Base-by-base conservation (phyloP, 306 rosid genomes). In the Corylus avellana region DNA sequence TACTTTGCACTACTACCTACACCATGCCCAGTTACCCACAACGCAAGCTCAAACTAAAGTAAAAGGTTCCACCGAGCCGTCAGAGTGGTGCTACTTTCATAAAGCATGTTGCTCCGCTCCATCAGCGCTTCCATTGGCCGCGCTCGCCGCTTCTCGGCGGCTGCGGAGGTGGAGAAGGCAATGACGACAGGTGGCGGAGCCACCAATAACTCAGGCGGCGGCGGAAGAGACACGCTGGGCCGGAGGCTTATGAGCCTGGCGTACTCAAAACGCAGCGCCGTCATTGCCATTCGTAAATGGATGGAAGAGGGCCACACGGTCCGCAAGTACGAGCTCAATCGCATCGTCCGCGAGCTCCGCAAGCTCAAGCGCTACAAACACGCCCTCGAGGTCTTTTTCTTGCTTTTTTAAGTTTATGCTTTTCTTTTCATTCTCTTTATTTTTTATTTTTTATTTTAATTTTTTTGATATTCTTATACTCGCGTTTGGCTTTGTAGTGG, bases 321-420 rank as follows among this genome's bases (percentile, higher is more conserved):
- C n/a, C 86, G 87, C 72, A 94, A 92, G 74, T 95, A 90, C 83
- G 91, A 89, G 85, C 95, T 95, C 90, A 95, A 91, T 81, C 98
- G 91, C 70, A 88, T 91, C 47, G 88, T 92, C 51, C 95, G 97
- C 4, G 97, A 92, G 86, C 98, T 95, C 56, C 98, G 98, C 53
- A 85, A 87, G 91, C 85, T 74, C 76, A 91, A 87, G 80, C 91
- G 97, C 32, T 90, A 81, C 88, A 92, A 92, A 75, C 98, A 95
- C 81, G 97, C 98, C 4, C 97, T 95, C 42, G 97, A 95, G 98
- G 98, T 94, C 70, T 69, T 9, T 57, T 74, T 84, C 53, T 29
- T 1, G 17, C 48, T 14, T 78, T 64, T 48, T 10, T 7, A 22
- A 46, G 50, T n/a, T 16, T 9, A 5, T 25, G 32, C 46, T 67